Evolutionary conservation across 371 early-diverging fungal genomes (phyloP).

Genomic region (Parasitella parasitica): DNA sequence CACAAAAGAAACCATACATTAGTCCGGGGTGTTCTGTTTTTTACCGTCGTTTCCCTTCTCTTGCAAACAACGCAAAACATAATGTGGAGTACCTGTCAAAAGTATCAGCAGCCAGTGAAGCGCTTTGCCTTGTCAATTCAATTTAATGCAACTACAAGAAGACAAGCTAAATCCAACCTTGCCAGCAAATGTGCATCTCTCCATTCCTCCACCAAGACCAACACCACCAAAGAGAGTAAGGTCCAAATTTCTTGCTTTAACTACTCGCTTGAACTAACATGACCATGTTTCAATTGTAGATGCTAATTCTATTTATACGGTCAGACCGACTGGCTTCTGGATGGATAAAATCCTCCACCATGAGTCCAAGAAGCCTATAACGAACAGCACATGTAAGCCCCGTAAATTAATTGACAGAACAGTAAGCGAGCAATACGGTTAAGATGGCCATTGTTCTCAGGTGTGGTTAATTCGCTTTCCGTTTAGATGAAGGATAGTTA

Average conservation of each 20-base stretch:
- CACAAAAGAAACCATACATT: neutral
- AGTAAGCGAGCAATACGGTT: neutral
- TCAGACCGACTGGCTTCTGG: conserved; percentile 40
- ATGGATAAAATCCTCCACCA: conserved; percentile 33
- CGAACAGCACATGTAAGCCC: conserved; percentile 2
- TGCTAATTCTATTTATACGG: conserved; percentile 19
- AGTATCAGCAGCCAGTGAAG: conserved; percentile 3
- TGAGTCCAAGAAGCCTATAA: conserved; percentile 14
- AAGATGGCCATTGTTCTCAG: neutral
- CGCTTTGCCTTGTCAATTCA: neutral
- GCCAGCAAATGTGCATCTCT: neutral
- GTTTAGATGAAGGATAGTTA: conserved; percentile 66
- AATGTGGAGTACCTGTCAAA: conserved; percentile 18
- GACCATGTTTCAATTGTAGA: neutral
- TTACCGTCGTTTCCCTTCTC: neutral
- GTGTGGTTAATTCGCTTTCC: neutral
- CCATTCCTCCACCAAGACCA: neutral
- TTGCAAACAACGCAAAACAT: neutral
- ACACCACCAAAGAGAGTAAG: neutral
- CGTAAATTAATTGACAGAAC: conserved; percentile 18
- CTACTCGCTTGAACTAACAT: neutral
- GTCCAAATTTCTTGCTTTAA: neutral
- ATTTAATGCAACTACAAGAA: neutral
- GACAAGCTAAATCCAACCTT: neutral
- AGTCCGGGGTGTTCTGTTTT: conserved; percentile 5